Percentiles rank a stretch among this genome's conserved stretches.
These are phyloP conservation scores for Powellomyces hirtus DNA, from an alignment of 192 early-diverging fungal species.

Conservation along the genomic window DNA sequence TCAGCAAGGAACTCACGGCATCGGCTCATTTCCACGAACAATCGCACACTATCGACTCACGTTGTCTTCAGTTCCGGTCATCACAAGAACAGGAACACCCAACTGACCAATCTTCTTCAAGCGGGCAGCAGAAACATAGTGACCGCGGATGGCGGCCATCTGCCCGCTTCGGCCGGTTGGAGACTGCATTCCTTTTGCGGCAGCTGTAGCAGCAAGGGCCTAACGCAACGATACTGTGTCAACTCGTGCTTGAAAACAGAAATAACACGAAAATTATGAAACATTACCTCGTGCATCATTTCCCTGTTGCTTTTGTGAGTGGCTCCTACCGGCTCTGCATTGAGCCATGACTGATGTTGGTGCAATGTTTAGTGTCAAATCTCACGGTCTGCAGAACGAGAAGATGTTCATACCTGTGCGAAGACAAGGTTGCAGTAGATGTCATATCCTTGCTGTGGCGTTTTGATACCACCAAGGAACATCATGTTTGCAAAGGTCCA, in stretches of 20 bases:
- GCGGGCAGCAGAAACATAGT: slow-evolving; percentile 29
- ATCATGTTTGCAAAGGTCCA: slow-evolving; percentile 6
- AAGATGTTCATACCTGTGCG: slow-evolving; percentile 1
- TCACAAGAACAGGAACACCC: slow-evolving; percentile 36
- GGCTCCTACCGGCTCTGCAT: slow-evolving; percentile 15
- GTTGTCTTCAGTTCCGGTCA: slow-evolving; percentile 38
- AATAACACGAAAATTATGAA: neutral
- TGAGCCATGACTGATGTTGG: slow-evolving; percentile 37
- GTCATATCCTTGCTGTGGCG: neutral
- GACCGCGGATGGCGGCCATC: slow-evolving; percentile 30
- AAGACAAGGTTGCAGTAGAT: slow-evolving; percentile 17
- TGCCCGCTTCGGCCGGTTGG: slow-evolving; percentile 30
- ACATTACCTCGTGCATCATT: slow-evolving; percentile 28
- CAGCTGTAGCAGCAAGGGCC: neutral
- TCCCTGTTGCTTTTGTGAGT: slow-evolving; percentile 30
- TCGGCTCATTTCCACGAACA: too few species aligned
- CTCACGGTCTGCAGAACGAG: too few species aligned
- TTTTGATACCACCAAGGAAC: neutral
- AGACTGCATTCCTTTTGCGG: slow-evolving; percentile 31
- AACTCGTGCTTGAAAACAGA: neutral
- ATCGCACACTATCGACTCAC: too few species aligned
- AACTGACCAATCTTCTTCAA: slow-evolving; percentile 28
- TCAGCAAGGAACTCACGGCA: neutral
- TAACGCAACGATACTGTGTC: too few species aligned
- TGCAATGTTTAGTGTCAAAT: too few species aligned